Evolutionary conservation across 2,329 filamentous ascomycete species (phyloP), one percentile per base, ranked within the genome.

Genomic region (Alternaria consortialis): DNA sequence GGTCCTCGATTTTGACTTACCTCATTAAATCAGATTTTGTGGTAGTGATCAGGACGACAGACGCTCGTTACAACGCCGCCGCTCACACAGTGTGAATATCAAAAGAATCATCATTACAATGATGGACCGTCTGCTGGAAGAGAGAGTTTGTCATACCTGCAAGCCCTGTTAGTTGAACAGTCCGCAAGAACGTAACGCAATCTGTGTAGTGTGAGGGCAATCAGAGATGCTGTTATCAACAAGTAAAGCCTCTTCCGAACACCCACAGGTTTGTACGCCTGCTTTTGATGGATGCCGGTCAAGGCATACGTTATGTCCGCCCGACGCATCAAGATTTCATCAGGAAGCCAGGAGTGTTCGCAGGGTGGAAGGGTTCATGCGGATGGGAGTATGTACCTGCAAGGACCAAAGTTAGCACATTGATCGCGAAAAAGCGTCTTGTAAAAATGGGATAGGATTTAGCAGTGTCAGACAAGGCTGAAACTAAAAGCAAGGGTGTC

Each of bases 11-110:
- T 27, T n/a, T 7, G 15, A 71, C 77, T 69, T 79, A 82, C 86
- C 86, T 88, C 86, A 88, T 88, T 88, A 88, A 88, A 88, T 89
- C 87, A 89, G 87, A 88, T 87, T 88, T 87, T 59, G 86, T 86
- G 84, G 84, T 77, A 80, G 81, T 82, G 85, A 85, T 88, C 86
- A 88, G 84, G 69, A 79, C 84, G 77, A 79, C 68, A 65, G 61
- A 69, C 75, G 74, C 74, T 81, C 80, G 79, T 82, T 83, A 83
- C 79, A 76, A 74, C 77, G 79, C 77, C 77, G 75, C 79, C 79
- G 83, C 81, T 89, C 87, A 88, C 87, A 88, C 86, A 89, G 87
- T 88, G 87, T 89, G 87, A 89, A 89, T 89, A 88, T 82, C 83
- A 74, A 59, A 74, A 74, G 75, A 81, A 84, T 88, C 86, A 89